These are phyloP conservation scores for Rasamsonia emersonii DNA, from an alignment of 2,329 filamentous ascomycete species.

Conservation along the genomic window DNA sequence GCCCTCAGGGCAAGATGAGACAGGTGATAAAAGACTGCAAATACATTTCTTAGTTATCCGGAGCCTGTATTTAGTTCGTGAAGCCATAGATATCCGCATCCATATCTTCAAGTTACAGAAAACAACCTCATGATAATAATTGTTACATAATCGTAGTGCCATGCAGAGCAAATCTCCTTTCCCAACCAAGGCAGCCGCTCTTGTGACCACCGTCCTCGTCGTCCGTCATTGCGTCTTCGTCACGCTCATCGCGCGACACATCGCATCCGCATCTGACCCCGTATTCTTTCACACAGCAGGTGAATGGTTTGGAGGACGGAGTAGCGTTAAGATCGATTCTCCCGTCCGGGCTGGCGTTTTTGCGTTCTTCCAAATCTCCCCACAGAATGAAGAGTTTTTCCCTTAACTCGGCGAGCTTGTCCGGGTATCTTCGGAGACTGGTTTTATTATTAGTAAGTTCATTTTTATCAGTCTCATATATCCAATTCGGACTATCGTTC, in stretches of 20 bases:
- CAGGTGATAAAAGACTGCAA: no score
- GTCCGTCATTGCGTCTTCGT: slow-evolving; percentile 23
- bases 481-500: neutral
- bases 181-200: slow-evolving; percentile 46
- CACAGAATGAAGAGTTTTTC: slow-evolving; percentile 71
- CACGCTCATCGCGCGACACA: slow-evolving; percentile 13
- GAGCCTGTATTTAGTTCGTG: no score
- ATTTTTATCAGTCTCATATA: neutral
- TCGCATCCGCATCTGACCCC: slow-evolving; percentile 44
- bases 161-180: slow-evolving; percentile 56
- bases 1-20: no score
- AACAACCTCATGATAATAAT: slow-evolving; percentile 2
- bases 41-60: no score
- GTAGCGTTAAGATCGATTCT: slow-evolving; percentile 10
- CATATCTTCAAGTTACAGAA: no score
- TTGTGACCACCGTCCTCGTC: slow-evolving; percentile 25
- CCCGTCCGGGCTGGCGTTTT: slow-evolving; percentile 30
- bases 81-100: no score
- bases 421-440: slow-evolving; percentile 49
- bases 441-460: neutral
- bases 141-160: slow-evolving; percentile 48
- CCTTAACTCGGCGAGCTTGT: slow-evolving; percentile 46
- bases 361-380: slow-evolving; percentile 74
- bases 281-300: slow-evolving; percentile 64
- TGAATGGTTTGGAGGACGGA: slow-evolving; percentile 52